Percentiles rank a stretch among this genome's conserved stretches.
These are phyloP conservation scores for Didymella glomerata DNA, from an alignment of 2,329 filamentous ascomycete species.

Conservation along the genomic window DNA sequence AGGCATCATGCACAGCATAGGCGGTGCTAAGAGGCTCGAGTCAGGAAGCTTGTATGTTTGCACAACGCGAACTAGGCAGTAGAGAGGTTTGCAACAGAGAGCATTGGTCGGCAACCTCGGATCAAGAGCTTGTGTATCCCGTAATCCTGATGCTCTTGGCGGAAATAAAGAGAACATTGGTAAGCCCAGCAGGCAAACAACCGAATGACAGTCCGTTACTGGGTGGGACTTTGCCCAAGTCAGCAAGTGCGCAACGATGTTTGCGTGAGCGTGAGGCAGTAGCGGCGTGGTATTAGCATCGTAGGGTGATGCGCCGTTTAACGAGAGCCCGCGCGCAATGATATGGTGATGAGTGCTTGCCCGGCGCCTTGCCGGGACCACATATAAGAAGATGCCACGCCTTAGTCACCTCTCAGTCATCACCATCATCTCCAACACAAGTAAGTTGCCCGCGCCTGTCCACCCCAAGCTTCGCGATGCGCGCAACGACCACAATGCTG, in stretches of 20 bases:
- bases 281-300: slow-evolving; percentile 13
- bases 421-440: slow-evolving; percentile 20
- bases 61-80: slow-evolving; percentile 12
- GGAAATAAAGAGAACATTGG: slow-evolving; percentile 30
- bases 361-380: slow-evolving; percentile 2
- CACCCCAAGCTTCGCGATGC: slow-evolving; percentile 6
- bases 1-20: background rate
- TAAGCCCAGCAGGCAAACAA: slow-evolving; percentile 26
- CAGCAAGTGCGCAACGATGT: slow-evolving; percentile 21
- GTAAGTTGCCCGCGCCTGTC: slow-evolving; percentile 28
- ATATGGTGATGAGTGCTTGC: slow-evolving; percentile 9
- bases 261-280: slow-evolving; percentile 22
- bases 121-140: slow-evolving; percentile 26
- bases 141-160: slow-evolving; percentile 26
- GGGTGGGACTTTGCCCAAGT: slow-evolving; percentile 27
- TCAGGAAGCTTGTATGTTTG: slow-evolving; percentile 11
- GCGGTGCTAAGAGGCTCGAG: background rate
- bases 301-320: slow-evolving; percentile 8
- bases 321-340: slow-evolving; percentile 11
- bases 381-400: slow-evolving; percentile 12
- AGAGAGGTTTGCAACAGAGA: slow-evolving; percentile 11
- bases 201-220: slow-evolving; percentile 17
- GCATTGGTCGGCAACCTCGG: slow-evolving; percentile 30
- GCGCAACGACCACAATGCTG: slow-evolving; percentile 13
- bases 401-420: slow-evolving; percentile 15